Conservation (phyloP, 1,284 basidiomycete genomes). For the Pisolithus thermaeus region DNA sequence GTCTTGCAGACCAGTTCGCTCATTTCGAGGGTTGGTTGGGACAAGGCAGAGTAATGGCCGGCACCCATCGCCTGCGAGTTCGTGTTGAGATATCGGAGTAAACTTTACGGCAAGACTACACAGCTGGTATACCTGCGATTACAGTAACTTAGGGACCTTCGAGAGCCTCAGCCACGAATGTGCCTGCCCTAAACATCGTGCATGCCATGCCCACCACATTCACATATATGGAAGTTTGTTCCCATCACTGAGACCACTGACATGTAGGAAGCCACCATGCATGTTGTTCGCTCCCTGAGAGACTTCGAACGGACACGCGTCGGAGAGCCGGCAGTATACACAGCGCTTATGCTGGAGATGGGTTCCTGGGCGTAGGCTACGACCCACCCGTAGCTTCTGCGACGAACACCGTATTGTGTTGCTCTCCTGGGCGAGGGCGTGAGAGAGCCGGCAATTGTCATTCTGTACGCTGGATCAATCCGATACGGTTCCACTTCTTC, state of each 20-base stretch:
- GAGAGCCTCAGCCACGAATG: slow-evolving; percentile 1
- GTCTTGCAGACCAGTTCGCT: slow-evolving; percentile 71
- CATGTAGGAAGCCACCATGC: too few relatives aligned
- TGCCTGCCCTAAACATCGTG: slow-evolving; percentile 25
- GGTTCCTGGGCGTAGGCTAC: too few relatives aligned
- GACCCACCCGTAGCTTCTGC: too few relatives aligned
- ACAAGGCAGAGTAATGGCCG: slow-evolving; percentile 57
- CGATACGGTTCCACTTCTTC: not conserved
- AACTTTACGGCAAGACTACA: not conserved
- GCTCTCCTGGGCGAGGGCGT: too few relatives aligned
- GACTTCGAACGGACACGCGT: too few relatives aligned
- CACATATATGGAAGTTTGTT: not conserved
- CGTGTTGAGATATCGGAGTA: slow-evolving; percentile 11
- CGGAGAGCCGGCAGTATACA: too few relatives aligned
- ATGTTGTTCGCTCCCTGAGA: too few relatives aligned
- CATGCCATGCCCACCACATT: not conserved
- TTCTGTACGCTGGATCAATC: too few relatives aligned
- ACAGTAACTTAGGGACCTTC: not conserved
- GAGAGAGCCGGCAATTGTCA: too few relatives aligned
- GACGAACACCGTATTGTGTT: not conserved
- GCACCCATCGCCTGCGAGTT: slow-evolving; percentile 15
- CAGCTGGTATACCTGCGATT: not conserved
- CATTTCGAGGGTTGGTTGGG: slow-evolving; percentile 59
- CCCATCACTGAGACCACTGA: not conserved
- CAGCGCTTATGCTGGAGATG: too few relatives aligned